These are phyloP conservation scores for Clarkia xantiana DNA, from an alignment of 345 rosid species.

Conservation along the genomic window DNA sequence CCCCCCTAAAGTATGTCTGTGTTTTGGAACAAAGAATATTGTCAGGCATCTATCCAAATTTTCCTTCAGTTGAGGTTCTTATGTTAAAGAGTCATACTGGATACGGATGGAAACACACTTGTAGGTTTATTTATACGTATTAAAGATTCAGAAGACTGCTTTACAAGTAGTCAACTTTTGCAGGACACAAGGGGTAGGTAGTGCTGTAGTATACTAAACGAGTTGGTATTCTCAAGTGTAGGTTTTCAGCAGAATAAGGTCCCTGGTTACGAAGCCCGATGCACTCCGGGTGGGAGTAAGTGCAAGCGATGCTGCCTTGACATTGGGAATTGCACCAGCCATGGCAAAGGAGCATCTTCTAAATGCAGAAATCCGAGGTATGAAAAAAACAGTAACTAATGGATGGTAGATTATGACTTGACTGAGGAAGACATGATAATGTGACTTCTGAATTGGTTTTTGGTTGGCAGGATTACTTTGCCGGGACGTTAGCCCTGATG, in stretches of 20 bases:
- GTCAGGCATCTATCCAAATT: too few relatives aligned
- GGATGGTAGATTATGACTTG: neutral
- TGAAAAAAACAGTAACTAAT: neutral
- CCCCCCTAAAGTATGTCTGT: too few relatives aligned
- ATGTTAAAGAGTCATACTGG: too few relatives aligned
- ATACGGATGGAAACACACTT: too few relatives aligned
- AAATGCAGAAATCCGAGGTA: constrained; percentile 82
- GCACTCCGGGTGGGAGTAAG: constrained; percentile 57
- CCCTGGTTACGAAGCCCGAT: constrained; percentile 51
- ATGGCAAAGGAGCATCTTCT: constrained; percentile 97
- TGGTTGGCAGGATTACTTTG: constrained; percentile 63
- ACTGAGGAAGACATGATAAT: neutral
- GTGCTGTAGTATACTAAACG: too few relatives aligned
- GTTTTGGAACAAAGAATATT: too few relatives aligned
- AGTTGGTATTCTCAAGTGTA: constrained; percentile 7
- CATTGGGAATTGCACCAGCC: constrained; percentile 87
- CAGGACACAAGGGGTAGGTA: too few relatives aligned
- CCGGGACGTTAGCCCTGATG: constrained; percentile 82
- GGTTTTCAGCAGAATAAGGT: constrained; percentile 67
- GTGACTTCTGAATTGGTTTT: neutral
- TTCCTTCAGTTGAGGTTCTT: too few relatives aligned
- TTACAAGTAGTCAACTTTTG: too few relatives aligned
- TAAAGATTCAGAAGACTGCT: too few relatives aligned
- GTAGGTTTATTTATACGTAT: too few relatives aligned
- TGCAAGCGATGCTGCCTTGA: constrained; percentile 89